Evolutionary conservation across 1,139 yeast species (phyloP), one percentile per base, ranked within the genome.

Genomic region (Tardiomyces depauwii): DNA sequence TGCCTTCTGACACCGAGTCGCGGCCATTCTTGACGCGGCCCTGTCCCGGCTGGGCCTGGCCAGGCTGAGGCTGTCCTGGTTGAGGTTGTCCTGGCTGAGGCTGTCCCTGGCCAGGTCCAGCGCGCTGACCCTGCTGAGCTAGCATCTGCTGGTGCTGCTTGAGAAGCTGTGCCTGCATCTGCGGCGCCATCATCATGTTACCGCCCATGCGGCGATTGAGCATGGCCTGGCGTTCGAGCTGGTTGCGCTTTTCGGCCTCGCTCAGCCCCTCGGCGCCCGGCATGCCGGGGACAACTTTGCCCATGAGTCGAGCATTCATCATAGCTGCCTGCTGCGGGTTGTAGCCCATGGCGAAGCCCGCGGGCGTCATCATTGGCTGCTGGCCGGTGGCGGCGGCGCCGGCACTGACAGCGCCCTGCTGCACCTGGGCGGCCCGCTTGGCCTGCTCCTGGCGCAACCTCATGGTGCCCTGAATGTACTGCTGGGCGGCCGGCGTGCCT

Each of bases 401-500:
- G 7, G 25, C 25, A 21, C 39, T 44, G 48, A 50, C 49, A 48
- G 61, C 56, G 48, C 49, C 58, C 54, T 53, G 63, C 52, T 53
- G 69, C 41, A 52, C 56, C 52, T 59, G 64, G 48, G 59, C 64
- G 48, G 55, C 65, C 48, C 56, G 57, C 19, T 54, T 56, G 18
- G 39, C 43, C 43, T 41, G 63, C 47, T 66, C 85, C 80, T 60
- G 80, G 60, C 82, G 68, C 47, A 76, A 59, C 52, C 86, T 82
- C 60, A 80, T 50, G 12, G 55, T 53, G 14, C 60, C 69, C 54
- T 82, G 87, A 56, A 78, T 78, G 63, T 84, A 87, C 57, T 82
- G 84, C 46, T 76, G 74, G 2, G 94, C 91, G 48, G 74, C 66
- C 5, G 74, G 73, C 2, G 82, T 71, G 13, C 82, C 78, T 14